Conservation (phyloP, 2,329 filamentous ascomycete species). For the Elsinoe arachidis region DNA sequence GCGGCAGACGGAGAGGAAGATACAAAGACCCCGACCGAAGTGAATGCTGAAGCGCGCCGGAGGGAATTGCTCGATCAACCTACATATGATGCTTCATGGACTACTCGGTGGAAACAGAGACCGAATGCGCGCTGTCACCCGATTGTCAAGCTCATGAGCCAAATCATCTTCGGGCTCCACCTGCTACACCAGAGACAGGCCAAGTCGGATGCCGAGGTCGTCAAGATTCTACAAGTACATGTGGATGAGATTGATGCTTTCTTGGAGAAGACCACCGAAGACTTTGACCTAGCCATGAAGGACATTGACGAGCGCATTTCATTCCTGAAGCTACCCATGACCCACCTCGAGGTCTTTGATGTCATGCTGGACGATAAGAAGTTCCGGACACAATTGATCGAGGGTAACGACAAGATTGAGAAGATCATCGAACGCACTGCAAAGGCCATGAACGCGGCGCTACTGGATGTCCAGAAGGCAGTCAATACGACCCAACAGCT, state of each 20-base stretch:
- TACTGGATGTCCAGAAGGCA: constrained; percentile 72
- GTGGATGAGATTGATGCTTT: constrained; percentile 93
- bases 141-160: constrained; percentile 78
- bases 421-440: constrained; percentile 77
- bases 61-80: constrained; percentile 59
- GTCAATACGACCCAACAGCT: constrained; percentile 68
- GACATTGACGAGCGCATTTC: constrained; percentile 76
- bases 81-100: constrained; percentile 62
- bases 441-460: constrained; percentile 62
- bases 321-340: constrained; percentile 71
- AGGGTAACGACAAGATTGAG: constrained; percentile 85
- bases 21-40: constrained; percentile 35
- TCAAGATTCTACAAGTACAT: constrained; percentile 80
- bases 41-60: constrained; percentile 53
- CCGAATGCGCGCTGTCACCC: constrained; percentile 74
- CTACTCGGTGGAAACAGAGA: constrained; percentile 66
- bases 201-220: constrained; percentile 79
- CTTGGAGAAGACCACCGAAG: constrained; percentile 74
- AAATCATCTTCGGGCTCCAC: constrained; percentile 90
- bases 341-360: constrained; percentile 75
- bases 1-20: constrained; percentile 36
- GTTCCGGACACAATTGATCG: constrained; percentile 73
- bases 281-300: constrained; percentile 66
- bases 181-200: constrained; percentile 75
- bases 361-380: constrained; percentile 75